Evolutionary conservation across 179 eudicot species (phyloP).

Genomic region (Silene noctiflora): DNA sequence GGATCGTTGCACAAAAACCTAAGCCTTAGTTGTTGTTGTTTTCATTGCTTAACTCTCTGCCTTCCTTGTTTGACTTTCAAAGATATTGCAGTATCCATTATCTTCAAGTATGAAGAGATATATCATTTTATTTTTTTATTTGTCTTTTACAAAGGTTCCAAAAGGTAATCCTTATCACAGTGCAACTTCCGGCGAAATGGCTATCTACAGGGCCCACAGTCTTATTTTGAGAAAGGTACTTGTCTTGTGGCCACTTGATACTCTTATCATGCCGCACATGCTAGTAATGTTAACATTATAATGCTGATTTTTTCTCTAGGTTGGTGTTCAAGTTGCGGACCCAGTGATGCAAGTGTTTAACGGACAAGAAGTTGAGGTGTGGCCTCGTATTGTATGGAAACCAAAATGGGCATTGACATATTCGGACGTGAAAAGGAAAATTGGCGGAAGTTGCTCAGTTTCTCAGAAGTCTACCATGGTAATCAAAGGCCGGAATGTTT

Average conservation of each 20-base stretch:
- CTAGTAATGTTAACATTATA: not conserved
- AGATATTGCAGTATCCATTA: not conserved
- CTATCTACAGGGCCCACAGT: conserved; percentile 82
- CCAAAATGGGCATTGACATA: conserved; percentile 88
- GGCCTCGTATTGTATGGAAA: conserved; percentile 89
- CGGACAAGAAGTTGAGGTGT: conserved; percentile 93
- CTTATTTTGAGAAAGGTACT: conserved; percentile 72
- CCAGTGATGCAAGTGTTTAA: conserved; percentile 60
- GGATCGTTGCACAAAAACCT: not conserved
- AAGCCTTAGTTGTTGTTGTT: not conserved
- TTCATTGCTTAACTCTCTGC: not conserved
- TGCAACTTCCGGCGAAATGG: conserved; percentile 98
- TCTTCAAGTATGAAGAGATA: not conserved
- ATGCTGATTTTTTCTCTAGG: conserved; percentile 36
- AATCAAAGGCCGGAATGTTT: conserved; percentile 59
- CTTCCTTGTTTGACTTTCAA: not conserved
- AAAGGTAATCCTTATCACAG: conserved; percentile 98
- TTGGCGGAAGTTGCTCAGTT: conserved; percentile 52
- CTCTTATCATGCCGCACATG: not conserved
- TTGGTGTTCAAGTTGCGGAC: conserved; percentile 69
- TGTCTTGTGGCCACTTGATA: not conserved
- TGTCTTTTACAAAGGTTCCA: conserved; percentile 55
- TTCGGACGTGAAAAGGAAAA: conserved; percentile 66
- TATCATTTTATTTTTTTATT: not conserved
- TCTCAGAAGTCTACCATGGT: conserved; percentile 80